Evolutionary conservation across 2,329 filamentous ascomycete genomes (phyloP).

Genomic region (Penicillium crustosum): DNA sequence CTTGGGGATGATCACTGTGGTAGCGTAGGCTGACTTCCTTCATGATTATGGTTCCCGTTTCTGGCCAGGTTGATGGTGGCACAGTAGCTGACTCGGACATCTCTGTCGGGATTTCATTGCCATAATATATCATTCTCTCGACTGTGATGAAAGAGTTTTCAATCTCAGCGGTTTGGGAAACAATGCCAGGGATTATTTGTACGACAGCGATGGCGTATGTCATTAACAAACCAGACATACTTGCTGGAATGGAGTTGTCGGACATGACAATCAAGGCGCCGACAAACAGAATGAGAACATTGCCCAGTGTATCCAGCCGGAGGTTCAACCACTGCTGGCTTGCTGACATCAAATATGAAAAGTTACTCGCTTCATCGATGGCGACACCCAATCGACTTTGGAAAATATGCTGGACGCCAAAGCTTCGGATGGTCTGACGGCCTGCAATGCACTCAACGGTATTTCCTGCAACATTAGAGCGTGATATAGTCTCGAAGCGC

Average conservation of each 20-base stretch:
- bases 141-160: background rate
- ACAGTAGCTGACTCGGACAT: background rate
- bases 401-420: background rate
- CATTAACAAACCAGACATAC: background rate
- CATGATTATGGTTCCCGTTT: background rate
- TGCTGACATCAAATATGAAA: background rate
- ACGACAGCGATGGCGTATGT: background rate
- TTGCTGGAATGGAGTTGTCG: background rate
- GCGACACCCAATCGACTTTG: background rate
- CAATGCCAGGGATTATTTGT: background rate
- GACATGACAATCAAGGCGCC: background rate
- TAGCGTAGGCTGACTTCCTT: background rate
- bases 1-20: background rate
- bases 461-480: background rate
- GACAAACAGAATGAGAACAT: background rate
- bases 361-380: background rate
- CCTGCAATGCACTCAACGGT: background rate
- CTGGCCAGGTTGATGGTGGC: background rate
- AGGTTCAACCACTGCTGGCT: background rate
- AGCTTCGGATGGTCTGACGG: background rate
- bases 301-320: background rate
- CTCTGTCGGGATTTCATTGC: background rate
- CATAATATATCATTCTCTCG: background rate
- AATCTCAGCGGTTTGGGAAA: background rate
- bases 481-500: background rate